phyloP scores from a whole-genome alignment of 2,329 filamentous ascomycete genomes.

The Pestalotiopsis fici region DNA sequence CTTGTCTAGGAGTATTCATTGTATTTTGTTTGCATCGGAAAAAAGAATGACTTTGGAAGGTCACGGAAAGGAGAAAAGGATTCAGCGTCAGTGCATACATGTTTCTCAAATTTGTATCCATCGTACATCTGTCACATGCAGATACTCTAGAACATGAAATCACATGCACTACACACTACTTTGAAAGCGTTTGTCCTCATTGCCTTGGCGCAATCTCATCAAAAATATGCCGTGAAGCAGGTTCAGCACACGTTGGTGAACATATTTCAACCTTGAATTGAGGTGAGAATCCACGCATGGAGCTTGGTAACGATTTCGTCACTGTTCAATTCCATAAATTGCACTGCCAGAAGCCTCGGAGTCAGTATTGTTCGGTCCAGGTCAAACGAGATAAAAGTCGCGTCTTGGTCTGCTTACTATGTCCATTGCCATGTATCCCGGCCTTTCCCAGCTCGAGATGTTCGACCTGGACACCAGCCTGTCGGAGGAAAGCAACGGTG shows the following conservation, averaged over 20 bases:
- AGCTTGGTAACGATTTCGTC: constrained; percentile 7
- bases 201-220: too few relatives aligned
- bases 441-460: constrained; percentile 6
- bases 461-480: constrained; percentile 12
- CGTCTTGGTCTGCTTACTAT: not conserved
- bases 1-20: not conserved
- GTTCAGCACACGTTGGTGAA: too few relatives aligned
- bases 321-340: constrained; percentile 10
- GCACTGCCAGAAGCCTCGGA: not conserved
- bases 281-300: constrained; percentile 7
- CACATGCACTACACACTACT: not conserved
- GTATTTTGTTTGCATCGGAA: not conserved
- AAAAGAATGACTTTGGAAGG: not conserved
- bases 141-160: not conserved
- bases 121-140: not conserved
- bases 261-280: not conserved
- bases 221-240: too few relatives aligned
- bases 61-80: not conserved
- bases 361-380: not conserved
- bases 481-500: constrained; percentile 11
- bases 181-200: too few relatives aligned
- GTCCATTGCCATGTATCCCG: constrained; percentile 8
- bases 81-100: not conserved
- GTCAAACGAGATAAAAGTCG: not conserved
- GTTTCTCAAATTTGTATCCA: not conserved